Evolutionary conservation across 495 filamentous ascomycete genomes (phyloP).

Genomic region (Terfezia boudieri): DNA sequence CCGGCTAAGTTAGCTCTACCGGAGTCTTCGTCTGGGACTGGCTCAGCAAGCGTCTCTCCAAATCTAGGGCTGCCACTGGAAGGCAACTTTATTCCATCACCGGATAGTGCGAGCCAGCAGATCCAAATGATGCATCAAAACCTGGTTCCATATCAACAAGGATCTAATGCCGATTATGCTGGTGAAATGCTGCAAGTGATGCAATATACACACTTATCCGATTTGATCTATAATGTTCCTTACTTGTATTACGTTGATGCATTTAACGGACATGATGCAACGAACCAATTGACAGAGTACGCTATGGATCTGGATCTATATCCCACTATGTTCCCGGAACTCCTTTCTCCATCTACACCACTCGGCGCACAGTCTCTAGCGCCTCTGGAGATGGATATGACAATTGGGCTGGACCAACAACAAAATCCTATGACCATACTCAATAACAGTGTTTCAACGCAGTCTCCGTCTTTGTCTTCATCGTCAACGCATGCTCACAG

Average conservation of each 20-base stretch:
- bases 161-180: conserved; percentile 1
- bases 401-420: conserved; percentile 8
- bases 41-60: conserved; percentile 1
- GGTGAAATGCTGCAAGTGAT: conserved; percentile 3
- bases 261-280: conserved; percentile 5
- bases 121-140: conserved; percentile 5
- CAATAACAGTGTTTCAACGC: conserved; percentile 1
- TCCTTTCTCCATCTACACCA: background rate
- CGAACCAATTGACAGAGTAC: conserved; percentile 6
- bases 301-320: conserved; percentile 13
- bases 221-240: conserved; percentile 2
- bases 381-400: conserved; percentile 2
- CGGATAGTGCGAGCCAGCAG: conserved; percentile 10
- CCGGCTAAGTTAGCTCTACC: background rate
- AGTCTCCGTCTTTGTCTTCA: conserved; percentile 5
- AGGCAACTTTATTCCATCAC: conserved; percentile 9
- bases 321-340: conserved; percentile 9
- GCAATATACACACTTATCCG: background rate
- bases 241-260: conserved; percentile 12
- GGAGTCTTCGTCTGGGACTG: background rate
- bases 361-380: background rate
- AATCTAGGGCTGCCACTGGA: conserved; percentile 5
- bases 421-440: conserved; percentile 4
- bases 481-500: conserved; percentile 3
- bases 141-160: conserved; percentile 10